Base-by-base conservation (phyloP, 306 rosid genomes). In the Cucurbita pepo region DNA sequence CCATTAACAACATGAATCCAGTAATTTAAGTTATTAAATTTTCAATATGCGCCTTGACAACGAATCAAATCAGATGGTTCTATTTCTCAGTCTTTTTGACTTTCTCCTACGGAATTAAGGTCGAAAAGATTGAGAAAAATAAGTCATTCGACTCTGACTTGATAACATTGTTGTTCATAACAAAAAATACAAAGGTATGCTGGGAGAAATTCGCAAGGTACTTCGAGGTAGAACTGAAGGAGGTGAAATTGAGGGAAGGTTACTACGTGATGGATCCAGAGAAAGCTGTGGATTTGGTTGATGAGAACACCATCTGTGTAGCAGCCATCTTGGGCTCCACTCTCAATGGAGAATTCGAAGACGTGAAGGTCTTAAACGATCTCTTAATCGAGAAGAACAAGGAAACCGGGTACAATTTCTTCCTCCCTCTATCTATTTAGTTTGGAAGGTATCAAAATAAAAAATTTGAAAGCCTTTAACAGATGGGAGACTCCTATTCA, bases 201-300 rank as follows among this genome's bases (percentile, higher is more conserved):
- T 92, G 97, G 97, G 96, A 92, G 88, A 92, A 92, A 84, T 92
- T 92, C 54, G 97, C 97, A 10, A 85, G 97, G 83, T 92, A 92
- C 92, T 92, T 92, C 5, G 97, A 92, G 77, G 97, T 92, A 73
- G 97, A 92, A 50, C 52, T 92, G 82, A 92, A 92, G 78, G 97
- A 92, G 73, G 98, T 90, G 77, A 92, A 90, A 69, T 72, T 90
- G 63, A 76, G 83, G 61, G 91, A 92, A 18, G 98, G 85, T 21
- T 88, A 86, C 80, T 87, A 81, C 55, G 88, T 90, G 38, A 90
- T 92, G 96, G 91, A 92, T 75, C 98, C 98, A 1, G 73, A 76
- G 64, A 84, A 88, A 64, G 98, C 98, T 1, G 96, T 83, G 56
- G 96, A 90, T 9, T 53, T 92, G 93, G 98, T 92, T 5, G 98